Evolutionary conservation across 2,329 filamentous ascomycete genomes (phyloP).

Genomic region (Rutstroemia sp.): DNA sequence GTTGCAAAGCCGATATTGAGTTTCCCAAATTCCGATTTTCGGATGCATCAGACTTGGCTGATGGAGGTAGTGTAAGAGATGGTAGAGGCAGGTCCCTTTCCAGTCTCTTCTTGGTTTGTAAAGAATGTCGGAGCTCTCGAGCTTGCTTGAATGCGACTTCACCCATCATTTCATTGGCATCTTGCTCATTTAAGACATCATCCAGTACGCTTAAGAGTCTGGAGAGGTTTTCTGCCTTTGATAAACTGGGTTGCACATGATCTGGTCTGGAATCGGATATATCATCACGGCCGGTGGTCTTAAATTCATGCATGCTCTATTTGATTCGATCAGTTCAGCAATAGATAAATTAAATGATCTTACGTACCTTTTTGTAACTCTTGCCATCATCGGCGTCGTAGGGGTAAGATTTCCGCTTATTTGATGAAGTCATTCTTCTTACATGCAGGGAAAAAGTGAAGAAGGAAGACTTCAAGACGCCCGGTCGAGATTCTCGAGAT

Average conservation of each 20-base stretch:
- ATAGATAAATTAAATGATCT: too few species aligned
- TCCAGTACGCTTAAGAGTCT: constrained; percentile 23
- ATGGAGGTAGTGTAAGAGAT: neutral
- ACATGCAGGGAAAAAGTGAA: neutral
- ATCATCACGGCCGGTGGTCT: too few species aligned
- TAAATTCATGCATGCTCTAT: too few species aligned
- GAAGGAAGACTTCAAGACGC: neutral
- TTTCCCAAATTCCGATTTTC: neutral
- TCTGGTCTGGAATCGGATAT: neutral
- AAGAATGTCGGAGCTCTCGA: constrained; percentile 15
- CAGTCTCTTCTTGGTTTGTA: constrained; percentile 8
- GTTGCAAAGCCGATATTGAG: neutral
- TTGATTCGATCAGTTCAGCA: too few species aligned
- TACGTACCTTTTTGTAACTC: neutral
- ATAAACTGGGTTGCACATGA: neutral
- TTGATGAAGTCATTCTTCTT: neutral
- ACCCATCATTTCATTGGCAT: constrained; percentile 14
- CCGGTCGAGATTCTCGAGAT: too few species aligned
- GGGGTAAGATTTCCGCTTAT: neutral
- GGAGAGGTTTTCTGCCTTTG: constrained; percentile 15
- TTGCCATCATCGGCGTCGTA: neutral
- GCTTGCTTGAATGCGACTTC: constrained; percentile 17
- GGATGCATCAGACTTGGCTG: neutral
- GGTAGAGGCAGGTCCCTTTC: neutral
- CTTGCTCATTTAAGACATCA: constrained; percentile 18